Conservation (phyloP, 345 rosid genomes). For the Orychophragmus violaceus region DNA sequence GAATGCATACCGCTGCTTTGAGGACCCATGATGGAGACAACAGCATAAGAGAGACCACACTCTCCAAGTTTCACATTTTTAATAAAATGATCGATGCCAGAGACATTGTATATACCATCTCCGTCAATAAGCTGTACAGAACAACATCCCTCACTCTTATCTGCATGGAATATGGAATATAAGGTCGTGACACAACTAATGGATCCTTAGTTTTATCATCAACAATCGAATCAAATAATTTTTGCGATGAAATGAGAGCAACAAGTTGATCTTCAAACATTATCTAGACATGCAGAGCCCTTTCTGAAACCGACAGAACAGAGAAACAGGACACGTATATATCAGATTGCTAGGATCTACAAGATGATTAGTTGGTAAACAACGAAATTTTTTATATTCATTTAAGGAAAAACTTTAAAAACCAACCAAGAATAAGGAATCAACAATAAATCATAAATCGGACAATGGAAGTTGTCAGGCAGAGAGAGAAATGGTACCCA, state of each 20-base stretch:
- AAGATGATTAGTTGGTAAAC: neutral
- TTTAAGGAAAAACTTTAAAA: no score
- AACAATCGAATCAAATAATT: neutral
- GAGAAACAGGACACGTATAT: neutral
- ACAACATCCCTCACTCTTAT: slow-evolving; percentile 35
- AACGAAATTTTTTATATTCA: no score
- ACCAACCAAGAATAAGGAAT: neutral
- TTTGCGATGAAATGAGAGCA: neutral
- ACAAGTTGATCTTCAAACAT: neutral
- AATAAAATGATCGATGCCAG: slow-evolving; percentile 57
- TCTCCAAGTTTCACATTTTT: slow-evolving; percentile 62
- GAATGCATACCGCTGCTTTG: slow-evolving; percentile 79
- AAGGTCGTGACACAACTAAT: neutral
- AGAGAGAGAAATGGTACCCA: slow-evolving; percentile 26
- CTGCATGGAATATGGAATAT: slow-evolving; percentile 32
- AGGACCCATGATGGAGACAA: slow-evolving; percentile 97
- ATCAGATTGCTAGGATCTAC: slow-evolving; percentile 11
- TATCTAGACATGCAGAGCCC: neutral
- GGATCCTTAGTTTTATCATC: neutral
- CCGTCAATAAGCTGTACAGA: slow-evolving; percentile 89
- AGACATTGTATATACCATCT: slow-evolving; percentile 58
- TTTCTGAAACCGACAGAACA: neutral
- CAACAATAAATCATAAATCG: neutral
- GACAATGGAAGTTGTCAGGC: neutral
- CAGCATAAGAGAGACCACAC: slow-evolving; percentile 82